Evolutionary conservation across 257 asterid genomes (phyloP).

Genomic region (Jacaranda mimosifolia): DNA sequence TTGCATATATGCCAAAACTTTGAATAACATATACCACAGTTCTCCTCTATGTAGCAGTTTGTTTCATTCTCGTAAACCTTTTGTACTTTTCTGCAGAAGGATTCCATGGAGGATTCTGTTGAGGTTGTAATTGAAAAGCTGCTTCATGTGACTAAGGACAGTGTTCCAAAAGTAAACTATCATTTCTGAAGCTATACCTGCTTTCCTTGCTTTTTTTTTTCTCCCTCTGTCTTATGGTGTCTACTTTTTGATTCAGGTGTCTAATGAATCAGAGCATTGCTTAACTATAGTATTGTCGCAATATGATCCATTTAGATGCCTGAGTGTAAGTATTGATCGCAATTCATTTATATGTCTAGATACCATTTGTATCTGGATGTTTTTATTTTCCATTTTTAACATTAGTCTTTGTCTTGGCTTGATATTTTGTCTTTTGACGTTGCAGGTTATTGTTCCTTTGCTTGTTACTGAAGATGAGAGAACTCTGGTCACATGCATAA

Average conservation of each 20-base stretch:
- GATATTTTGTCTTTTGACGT: slow-evolving; percentile 30
- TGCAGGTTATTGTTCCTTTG: slow-evolving; percentile 94
- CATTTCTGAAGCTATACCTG: slow-evolving; percentile 29
- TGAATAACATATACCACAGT: not conserved
- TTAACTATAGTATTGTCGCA: slow-evolving; percentile 77
- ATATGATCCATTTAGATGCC: slow-evolving; percentile 91
- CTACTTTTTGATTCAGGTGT: slow-evolving; percentile 59
- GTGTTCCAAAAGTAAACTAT: slow-evolving; percentile 70
- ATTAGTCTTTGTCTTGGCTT: slow-evolving; percentile 14
- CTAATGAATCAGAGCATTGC: slow-evolving; percentile 93
- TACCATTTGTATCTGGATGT: not conserved
- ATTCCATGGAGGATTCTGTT: slow-evolving; percentile 89
- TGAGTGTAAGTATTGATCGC: slow-evolving; percentile 69
- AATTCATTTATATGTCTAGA: slow-evolving; percentile 17
- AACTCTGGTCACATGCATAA: slow-evolving; percentile 95
- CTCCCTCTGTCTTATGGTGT: slow-evolving; percentile 32
- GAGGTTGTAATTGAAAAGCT: slow-evolving; percentile 92
- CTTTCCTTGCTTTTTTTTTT: slow-evolving; percentile 7
- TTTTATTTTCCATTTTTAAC: not conserved
- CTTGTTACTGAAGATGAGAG: slow-evolving; percentile 96
- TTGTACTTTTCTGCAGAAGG: slow-evolving; percentile 59
- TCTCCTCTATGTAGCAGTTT: slow-evolving; percentile 1
- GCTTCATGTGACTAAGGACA: slow-evolving; percentile 86
- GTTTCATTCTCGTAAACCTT: slow-evolving; percentile 17
- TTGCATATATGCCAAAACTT: slow-evolving; percentile 25